These are phyloP conservation scores for Alternaria novae-zelandiae DNA, from an alignment of 2,329 filamentous ascomycete genomes.

Conservation along the genomic window DNA sequence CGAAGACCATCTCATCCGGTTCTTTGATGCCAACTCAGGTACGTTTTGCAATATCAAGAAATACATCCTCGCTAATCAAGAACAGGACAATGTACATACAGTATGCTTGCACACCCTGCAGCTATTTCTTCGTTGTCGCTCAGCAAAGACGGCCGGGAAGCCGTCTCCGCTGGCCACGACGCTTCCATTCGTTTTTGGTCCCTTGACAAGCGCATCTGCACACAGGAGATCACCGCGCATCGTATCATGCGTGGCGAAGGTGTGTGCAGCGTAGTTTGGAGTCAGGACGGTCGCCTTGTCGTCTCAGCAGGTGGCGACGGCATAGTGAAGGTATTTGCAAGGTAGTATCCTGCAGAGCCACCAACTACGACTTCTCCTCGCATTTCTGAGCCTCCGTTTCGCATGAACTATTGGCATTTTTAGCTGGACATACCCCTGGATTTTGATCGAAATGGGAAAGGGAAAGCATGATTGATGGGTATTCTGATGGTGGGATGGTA, in stretches of 20 bases:
- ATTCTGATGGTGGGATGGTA: slow-evolving; percentile 20
- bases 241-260: slow-evolving; percentile 95
- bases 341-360: slow-evolving; percentile 29
- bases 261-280: slow-evolving; percentile 94
- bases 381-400: slow-evolving; percentile 8
- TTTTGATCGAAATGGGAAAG: slow-evolving; percentile 4
- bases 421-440: slow-evolving; percentile 26
- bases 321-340: slow-evolving; percentile 85
- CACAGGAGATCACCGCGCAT: slow-evolving; percentile 92
- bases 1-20: slow-evolving; percentile 93
- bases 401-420: slow-evolving; percentile 24
- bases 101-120: slow-evolving; percentile 94
- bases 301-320: slow-evolving; percentile 95
- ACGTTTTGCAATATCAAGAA: slow-evolving; percentile 54
- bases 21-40: slow-evolving; percentile 99
- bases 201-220: slow-evolving; percentile 92
- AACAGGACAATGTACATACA: slow-evolving; percentile 96
- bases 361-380: slow-evolving; percentile 14
- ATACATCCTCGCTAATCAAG: slow-evolving; percentile 9
- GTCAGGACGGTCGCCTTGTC: slow-evolving; percentile 91
- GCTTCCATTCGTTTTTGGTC: slow-evolving; percentile 97
- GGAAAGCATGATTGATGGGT: slow-evolving; percentile 19
- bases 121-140: slow-evolving; percentile 91
- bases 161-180: slow-evolving; percentile 95
- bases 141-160: slow-evolving; percentile 90